Base-by-base conservation (phyloP, 495 filamentous ascomycete species). In the Astrothelium macrocarpum region DNA sequence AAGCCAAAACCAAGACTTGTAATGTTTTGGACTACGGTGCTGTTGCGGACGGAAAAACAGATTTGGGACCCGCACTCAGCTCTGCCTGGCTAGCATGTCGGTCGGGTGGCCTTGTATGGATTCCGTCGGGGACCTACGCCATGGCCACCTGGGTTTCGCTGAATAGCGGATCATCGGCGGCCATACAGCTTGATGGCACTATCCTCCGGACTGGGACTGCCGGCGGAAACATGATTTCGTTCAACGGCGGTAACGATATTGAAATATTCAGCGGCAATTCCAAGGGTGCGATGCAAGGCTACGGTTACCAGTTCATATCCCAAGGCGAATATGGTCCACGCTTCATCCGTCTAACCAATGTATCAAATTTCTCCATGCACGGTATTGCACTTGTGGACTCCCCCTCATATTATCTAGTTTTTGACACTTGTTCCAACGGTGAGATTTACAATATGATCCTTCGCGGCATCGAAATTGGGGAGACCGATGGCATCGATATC, bases 401-500 rank as follows among this genome's bases (percentile, higher is more conserved):
- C 0, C 80, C 80, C 20, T 66, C 74, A 12, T 84, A 81, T 68
- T 79, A 82, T 53, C 68, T 82, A 26, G 71, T 74, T 0, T 62
- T 82, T 46, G 79, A 82, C 66, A 78, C 75, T 29, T 79, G 77
- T 59, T 59, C 63, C 1, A 80, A 81, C 63, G 78, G 78, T 7
- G 78, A 81, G 65, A 72, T 79, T 7, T 82, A 84, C 62, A 78
- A 82, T 60, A 77, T 82, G 72, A 78, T 78, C n/a, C 79, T 82
- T 65, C 78, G 79, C 9, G 80, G 81, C 34, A 46, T 56, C 10
- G 77, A 72, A 18, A 73, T 71, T 31, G 81, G 80, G 59, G 79
- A 78, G 25, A 65, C 80, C 53, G 79, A 82, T 70, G 80, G 80
- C 14, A 74, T 84, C 61, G 79, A 82, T 70, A 70, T 79, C 9